Evolutionary conservation across 495 filamentous ascomycete genomes (phyloP), one percentile per base, ranked within the genome.

Genomic region (Penicillium egyptiacum): DNA sequence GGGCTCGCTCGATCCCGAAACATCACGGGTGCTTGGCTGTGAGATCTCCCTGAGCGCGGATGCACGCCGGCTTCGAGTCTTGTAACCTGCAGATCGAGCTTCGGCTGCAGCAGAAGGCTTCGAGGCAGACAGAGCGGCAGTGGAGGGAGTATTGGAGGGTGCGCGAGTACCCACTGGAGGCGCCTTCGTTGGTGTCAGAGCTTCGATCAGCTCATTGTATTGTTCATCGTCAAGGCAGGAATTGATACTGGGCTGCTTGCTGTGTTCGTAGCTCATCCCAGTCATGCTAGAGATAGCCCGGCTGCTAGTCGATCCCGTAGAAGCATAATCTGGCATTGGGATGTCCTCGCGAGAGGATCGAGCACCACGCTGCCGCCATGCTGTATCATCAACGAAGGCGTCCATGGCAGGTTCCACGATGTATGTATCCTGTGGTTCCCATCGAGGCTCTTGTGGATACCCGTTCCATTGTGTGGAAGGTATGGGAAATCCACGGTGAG

Each of bases 291-390:
- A 78, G 33, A 77, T 70, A 17, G 69, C 69, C 39, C 75, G 73
- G 58, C 75, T 80, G 53, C 69, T 77, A 17, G 65, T 62, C 10
- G 76, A 75, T 43, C 63, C 45, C 2, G 45, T 71, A 16, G 75
- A 73, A 25, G 63, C 61, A 60, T 76, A 80, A 53, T 84, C 81
- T 28, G 77, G 79, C 81, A 83, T 84, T 6, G 81, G 73, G 25
- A 79, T 57, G 53, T 84, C 81, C 50, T 77, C 73, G 39, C 72
- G 70, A 20, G 74, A 75, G 25, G 79, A 76, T 20, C 69, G 66
- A 20, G 76, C 65, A 50, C 74, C 75, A 57, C 63, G 66, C 35
- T 75, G 72, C 5, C 64, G 66, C 44, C 71, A 68, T 35, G 64
- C 45, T 37, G 67, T 58, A 30, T 74, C 71, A 22, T 73, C 60